Conservation (phyloP, 2,329 filamentous ascomycete genomes). For the Pestalotiopsis fici region DNA sequence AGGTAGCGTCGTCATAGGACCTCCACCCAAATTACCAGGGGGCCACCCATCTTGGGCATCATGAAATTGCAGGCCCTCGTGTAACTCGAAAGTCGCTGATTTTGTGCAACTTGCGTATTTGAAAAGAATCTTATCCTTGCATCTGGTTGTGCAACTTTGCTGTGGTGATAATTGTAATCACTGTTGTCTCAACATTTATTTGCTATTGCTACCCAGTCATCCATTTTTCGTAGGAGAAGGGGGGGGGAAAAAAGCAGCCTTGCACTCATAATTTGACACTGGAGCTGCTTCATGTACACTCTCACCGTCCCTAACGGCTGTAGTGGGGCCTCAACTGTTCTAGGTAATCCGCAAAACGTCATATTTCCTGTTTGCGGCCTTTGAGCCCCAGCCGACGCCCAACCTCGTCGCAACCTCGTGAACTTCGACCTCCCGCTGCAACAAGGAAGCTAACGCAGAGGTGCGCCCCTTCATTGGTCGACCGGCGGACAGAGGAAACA, state of each 20-base stretch:
- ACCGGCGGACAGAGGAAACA: not conserved
- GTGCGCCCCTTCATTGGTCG: not conserved
- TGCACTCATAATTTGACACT: not conserved
- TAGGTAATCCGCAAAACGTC: not conserved
- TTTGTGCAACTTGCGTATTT: not conserved
- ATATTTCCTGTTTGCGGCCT: not conserved
- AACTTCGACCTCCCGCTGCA: not conserved
- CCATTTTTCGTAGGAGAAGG: no score
- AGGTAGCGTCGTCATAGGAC: constrained; percentile 4
- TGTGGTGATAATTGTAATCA: not conserved
- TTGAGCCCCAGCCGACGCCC: not conserved
- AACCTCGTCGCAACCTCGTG: not conserved
- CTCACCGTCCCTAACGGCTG: not conserved
- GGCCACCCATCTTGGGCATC: not conserved
- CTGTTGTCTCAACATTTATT: not conserved
- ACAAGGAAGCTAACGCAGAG: not conserved
- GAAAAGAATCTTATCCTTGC: not conserved
- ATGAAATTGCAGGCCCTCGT: constrained; percentile 4
- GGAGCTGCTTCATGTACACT: not conserved
- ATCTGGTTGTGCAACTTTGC: not conserved
- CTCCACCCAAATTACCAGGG: not conserved
- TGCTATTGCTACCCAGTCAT: no score
- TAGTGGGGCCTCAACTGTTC: not conserved
- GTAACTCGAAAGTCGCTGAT: not conserved
- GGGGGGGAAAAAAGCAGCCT: not conserved